phyloP scores from a whole-genome alignment of 2,329 filamentous ascomycete genomes.

The Pestalotiopsis sp. region DNA sequence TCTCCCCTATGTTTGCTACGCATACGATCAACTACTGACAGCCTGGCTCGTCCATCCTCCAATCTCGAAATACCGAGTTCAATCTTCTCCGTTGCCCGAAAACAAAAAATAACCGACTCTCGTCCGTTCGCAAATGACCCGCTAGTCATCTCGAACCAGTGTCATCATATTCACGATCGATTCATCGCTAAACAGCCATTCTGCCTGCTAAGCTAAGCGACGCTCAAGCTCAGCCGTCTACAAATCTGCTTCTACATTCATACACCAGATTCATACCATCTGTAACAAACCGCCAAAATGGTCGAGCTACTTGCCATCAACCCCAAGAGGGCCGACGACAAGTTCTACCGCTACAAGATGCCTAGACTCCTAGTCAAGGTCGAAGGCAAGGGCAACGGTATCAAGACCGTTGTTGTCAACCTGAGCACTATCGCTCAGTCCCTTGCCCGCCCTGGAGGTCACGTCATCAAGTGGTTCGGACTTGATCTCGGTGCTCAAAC shows the following conservation, averaged over 20 bases:
- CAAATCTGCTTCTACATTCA: neutral
- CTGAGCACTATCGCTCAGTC: constrained; percentile 90
- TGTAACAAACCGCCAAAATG: constrained; percentile 68
- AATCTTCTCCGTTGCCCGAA: neutral
- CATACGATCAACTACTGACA: constrained; percentile 58
- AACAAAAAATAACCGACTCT: neutral
- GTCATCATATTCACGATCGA: neutral
- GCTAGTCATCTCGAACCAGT: constrained; percentile 4
- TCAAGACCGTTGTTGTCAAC: constrained; percentile 99
- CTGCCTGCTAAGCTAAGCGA: neutral
- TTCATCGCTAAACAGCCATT: neutral
- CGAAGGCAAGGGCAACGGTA: constrained; percentile 99
- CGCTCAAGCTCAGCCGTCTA: neutral
- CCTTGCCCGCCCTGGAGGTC: constrained; percentile 87
- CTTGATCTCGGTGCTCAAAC: constrained; percentile 99
- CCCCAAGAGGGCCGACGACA: constrained; percentile 95
- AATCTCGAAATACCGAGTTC: constrained; percentile 22
- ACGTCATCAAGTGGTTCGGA: constrained; percentile 99
- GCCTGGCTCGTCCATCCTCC: constrained; percentile 43
- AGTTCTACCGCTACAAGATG: constrained; percentile 99
- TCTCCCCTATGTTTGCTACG: constrained; percentile 59
- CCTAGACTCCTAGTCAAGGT: constrained; percentile 98
- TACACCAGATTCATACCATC: neutral
- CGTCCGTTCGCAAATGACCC: constrained; percentile 14
- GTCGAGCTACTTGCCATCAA: constrained; percentile 76